Evolutionary conservation across 2,329 filamentous ascomycete species (phyloP).

Genomic region (Stagonosporopsis tanaceti): DNA sequence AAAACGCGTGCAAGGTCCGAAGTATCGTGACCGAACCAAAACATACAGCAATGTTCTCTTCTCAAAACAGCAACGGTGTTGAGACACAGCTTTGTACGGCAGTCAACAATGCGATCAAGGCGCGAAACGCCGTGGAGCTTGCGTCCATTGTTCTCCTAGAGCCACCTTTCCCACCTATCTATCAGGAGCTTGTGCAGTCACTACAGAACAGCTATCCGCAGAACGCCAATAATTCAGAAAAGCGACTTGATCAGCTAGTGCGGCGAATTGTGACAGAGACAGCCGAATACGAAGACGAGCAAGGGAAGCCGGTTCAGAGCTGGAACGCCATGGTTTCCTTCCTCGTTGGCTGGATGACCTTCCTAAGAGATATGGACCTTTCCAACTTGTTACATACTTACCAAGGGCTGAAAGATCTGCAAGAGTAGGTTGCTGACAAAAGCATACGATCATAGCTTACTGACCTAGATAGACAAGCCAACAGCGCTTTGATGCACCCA

Average conservation of each 20-base stretch:
- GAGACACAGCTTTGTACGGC: conserved; percentile 39
- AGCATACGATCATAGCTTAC: not conserved
- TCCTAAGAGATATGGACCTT: conserved; percentile 81
- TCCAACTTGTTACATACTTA: conserved; percentile 79
- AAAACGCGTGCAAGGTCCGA: conserved; percentile 3
- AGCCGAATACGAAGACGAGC: conserved; percentile 63
- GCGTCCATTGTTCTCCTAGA: conserved; percentile 42
- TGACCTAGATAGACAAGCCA: conserved; percentile 67
- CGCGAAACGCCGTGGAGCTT: conserved; percentile 32
- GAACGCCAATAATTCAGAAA: conserved; percentile 27
- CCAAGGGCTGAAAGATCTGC: conserved; percentile 73
- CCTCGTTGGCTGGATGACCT: conserved; percentile 80
- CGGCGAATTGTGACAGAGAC: conserved; percentile 51
- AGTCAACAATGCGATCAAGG: conserved; percentile 38
- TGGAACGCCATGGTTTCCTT: conserved; percentile 84
- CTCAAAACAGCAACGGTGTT: conserved; percentile 32
- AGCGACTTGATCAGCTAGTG: conserved; percentile 36
- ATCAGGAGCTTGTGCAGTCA: conserved; percentile 39
- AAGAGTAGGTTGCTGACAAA: conserved; percentile 67
- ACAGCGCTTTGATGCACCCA: conserved; percentile 80
- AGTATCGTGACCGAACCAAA: conserved; percentile 17
- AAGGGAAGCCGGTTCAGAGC: conserved; percentile 62
- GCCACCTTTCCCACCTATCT: conserved; percentile 37
- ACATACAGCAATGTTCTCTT: conserved; percentile 31
- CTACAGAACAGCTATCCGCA: conserved; percentile 36